Percentiles rank a stretch among this genome's conserved stretches.
Evolutionary conservation across 2,329 filamentous ascomycete genomes (phyloP).

Genomic region (Fusarium agapanthi): DNA sequence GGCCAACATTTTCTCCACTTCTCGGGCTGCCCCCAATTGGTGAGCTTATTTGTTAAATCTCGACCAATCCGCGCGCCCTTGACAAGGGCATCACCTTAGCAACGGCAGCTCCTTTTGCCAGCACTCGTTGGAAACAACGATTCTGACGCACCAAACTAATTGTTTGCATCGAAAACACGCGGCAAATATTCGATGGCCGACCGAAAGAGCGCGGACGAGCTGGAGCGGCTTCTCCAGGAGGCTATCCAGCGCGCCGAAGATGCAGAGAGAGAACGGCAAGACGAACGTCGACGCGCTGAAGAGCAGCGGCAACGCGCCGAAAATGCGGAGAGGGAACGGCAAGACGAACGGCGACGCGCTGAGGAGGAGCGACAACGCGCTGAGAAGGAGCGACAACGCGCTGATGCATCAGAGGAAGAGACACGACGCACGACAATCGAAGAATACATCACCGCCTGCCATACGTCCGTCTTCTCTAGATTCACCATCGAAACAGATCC

Average conservation of each 20-base stretch:
- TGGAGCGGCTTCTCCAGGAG: neutral
- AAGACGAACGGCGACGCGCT: neutral
- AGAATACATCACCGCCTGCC: neutral
- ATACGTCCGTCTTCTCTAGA: neutral
- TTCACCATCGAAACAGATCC: neutral
- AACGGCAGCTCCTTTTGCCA: neutral
- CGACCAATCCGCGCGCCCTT: neutral
- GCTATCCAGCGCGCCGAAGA: neutral
- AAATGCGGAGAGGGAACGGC: neutral
- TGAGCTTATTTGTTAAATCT: neutral
- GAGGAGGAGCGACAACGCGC: neutral
- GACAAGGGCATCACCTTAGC: neutral
- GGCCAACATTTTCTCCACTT: neutral
- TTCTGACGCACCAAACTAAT: neutral
- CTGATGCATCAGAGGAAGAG: neutral
- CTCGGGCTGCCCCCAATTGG: neutral
- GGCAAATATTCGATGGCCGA: neutral
- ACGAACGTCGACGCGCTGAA: neutral
- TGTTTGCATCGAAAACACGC: neutral
- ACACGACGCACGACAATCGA: neutral
- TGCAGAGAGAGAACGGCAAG: neutral
- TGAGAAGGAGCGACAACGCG: neutral
- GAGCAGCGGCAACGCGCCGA: neutral
- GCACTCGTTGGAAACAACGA: neutral
- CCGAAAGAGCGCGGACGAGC: neutral